A percentile compares a stretch with the other conserved stretches of the same genome.
Evolutionary conservation across 108 stramenopile genomes (phyloP).

Genomic region (Nitzschia sp.): DNA sequence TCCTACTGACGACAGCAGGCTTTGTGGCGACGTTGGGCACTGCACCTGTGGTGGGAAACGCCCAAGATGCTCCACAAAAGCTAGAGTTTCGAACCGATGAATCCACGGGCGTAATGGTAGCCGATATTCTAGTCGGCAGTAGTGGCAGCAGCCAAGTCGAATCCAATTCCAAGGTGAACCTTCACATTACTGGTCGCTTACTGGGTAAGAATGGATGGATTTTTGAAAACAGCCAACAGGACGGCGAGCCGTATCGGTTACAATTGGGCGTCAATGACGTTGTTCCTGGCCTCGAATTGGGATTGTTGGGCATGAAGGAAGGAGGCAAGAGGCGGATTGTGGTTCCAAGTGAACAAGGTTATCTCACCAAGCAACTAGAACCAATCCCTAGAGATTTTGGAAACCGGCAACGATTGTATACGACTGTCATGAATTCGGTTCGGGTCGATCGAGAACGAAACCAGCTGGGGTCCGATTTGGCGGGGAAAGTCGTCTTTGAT

Average conservation of each 20-base stretch:
- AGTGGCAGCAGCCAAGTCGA: neutral
- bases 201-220: constrained; percentile 20
- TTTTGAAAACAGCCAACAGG: constrained; percentile 11
- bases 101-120: neutral
- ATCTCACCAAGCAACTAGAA: constrained; percentile 44
- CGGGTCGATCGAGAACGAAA: constrained; percentile 12
- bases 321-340: constrained; percentile 56
- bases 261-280: constrained; percentile 57
- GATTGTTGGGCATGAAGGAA: constrained; percentile 62
- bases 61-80: neutral
- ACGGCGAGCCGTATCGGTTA: constrained; percentile 45
- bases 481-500: constrained; percentile 9
- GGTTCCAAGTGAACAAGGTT: constrained; percentile 53
- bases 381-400: constrained; percentile 46
- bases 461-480: neutral
- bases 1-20: too few relatives aligned
- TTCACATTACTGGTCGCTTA: constrained; percentile 12
- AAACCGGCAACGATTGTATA: constrained; percentile 14
- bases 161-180: constrained; percentile 15
- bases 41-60: too few relatives aligned
- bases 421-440: constrained; percentile 15
- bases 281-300: constrained; percentile 60
- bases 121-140: neutral
- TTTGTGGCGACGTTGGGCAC: too few relatives aligned
- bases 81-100: neutral